phyloP scores from a whole-genome alignment of 2,329 filamentous ascomycete genomes.

The Herpotrichia juniperi region DNA sequence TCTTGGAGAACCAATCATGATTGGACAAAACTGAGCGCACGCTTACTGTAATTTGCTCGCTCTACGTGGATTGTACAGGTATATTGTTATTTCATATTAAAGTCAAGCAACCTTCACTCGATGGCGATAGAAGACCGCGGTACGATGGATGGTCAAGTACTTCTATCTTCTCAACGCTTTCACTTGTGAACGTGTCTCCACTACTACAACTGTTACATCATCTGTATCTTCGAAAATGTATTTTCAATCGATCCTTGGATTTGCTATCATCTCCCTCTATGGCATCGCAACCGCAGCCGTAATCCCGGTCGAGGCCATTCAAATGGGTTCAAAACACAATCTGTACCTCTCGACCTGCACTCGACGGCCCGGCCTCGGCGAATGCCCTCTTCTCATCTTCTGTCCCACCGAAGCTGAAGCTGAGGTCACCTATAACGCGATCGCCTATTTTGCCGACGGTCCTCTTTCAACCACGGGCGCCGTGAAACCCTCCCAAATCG shows the following conservation, averaged over 20 bases:
- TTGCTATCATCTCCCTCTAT: not conserved
- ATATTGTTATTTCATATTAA: not conserved
- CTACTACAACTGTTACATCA: too few species aligned
- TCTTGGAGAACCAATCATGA: not conserved
- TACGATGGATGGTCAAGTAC: too few species aligned
- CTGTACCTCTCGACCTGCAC: constrained; percentile 14
- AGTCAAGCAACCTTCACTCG: too few species aligned
- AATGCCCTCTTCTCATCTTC: constrained; percentile 2
- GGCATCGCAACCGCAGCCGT: not conserved
- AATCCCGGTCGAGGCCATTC: constrained; percentile 1
- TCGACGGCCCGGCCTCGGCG: not conserved
- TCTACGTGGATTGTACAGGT: not conserved
- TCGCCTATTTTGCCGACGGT: constrained; percentile 12
- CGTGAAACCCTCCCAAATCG: not conserved
- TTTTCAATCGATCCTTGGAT: not conserved
- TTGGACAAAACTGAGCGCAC: not conserved
- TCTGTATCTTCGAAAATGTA: not conserved
- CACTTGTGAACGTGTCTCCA: too few species aligned
- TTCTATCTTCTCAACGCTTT: too few species aligned
- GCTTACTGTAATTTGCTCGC: not conserved
- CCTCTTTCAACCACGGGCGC: not conserved
- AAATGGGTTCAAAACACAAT: constrained; percentile 14
- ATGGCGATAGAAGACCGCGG: too few species aligned
- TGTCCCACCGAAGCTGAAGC: not conserved
- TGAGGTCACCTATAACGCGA: not conserved